These are phyloP conservation scores for Candida tibetensis DNA, from an alignment of 805 yeast genomes.

Conservation along the genomic window DNA sequence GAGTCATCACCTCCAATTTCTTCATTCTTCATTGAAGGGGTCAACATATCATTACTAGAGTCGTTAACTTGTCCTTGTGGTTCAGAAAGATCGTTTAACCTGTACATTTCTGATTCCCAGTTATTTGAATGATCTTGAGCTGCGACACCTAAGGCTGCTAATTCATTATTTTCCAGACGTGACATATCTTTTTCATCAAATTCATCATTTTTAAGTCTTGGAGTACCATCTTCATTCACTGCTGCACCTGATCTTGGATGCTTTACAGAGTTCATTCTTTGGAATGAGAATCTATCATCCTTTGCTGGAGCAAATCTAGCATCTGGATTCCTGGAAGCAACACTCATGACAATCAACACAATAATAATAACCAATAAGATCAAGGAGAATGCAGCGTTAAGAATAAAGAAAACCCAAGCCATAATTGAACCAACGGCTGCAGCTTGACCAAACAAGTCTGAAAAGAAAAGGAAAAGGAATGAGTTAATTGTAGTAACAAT, in stretches of 20 bases:
- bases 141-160: slow-evolving; percentile 70
- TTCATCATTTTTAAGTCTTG: background rate
- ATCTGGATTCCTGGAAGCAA: slow-evolving; percentile 82
- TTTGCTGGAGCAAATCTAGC: slow-evolving; percentile 83
- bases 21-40: slow-evolving; percentile 32
- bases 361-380: slow-evolving; percentile 69
- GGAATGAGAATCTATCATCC: slow-evolving; percentile 93
- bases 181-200: slow-evolving; percentile 4
- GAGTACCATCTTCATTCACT: background rate
- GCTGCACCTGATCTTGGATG: slow-evolving; percentile 1
- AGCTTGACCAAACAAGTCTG: slow-evolving; percentile 79
- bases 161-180: slow-evolving; percentile 10
- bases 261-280: slow-evolving; percentile 29
- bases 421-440: slow-evolving; percentile 75
- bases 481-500: slow-evolving; percentile 77
- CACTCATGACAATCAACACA: slow-evolving; percentile 57
- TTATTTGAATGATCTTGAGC: slow-evolving; percentile 76
- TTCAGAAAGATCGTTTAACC: slow-evolving; percentile 32
- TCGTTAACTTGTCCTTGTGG: slow-evolving; percentile 11
- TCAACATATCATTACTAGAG: slow-evolving; percentile 21
- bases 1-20: slow-evolving; percentile 12
- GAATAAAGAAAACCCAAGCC: slow-evolving; percentile 87
- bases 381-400: slow-evolving; percentile 86
- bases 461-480: slow-evolving; percentile 80
- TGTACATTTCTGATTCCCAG: slow-evolving; percentile 69